These are phyloP conservation scores for Geranomyces variabilis DNA, from an alignment of 192 early-diverging fungal species.

Conservation along the genomic window DNA sequence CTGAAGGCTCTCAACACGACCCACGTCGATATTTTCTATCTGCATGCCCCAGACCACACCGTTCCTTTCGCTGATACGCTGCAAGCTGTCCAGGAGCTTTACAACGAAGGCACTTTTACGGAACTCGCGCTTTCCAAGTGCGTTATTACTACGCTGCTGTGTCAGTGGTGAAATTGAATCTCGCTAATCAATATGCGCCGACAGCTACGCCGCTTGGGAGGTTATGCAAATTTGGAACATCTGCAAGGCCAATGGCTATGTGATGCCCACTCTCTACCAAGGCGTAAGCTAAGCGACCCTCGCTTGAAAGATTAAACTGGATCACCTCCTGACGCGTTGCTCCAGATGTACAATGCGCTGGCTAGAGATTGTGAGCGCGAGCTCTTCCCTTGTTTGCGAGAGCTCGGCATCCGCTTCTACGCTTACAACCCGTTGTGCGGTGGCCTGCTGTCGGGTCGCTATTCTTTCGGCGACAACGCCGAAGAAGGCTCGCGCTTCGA, in stretches of 20 bases:
- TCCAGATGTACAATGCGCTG: constrained; percentile 43
- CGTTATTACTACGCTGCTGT: too few relatives aligned
- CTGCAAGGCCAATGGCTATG: constrained; percentile 49
- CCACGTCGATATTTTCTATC: constrained; percentile 65
- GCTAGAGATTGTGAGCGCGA: constrained; percentile 42
- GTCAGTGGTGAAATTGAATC: too few relatives aligned
- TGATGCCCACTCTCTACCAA: constrained; percentile 55
- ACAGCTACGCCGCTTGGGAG: constrained; percentile 51
- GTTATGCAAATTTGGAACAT: constrained; percentile 55
- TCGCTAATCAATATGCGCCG: not conserved
- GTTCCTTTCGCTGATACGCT: constrained; percentile 58
- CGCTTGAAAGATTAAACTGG: not conserved
- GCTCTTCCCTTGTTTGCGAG: constrained; percentile 62
- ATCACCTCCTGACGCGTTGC: not conserved
- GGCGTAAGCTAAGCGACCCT: not conserved
- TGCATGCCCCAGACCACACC: constrained; percentile 62
- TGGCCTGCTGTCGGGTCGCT: constrained; percentile 45
- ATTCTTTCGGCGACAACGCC: constrained; percentile 37
- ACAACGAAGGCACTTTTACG: constrained; percentile 54
- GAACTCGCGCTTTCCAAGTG: constrained; percentile 22
- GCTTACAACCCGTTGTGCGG: constrained; percentile 69
- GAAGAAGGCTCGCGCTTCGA: constrained; percentile 42
- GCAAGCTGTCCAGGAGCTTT: constrained; percentile 59
- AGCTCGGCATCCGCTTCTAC: constrained; percentile 65
- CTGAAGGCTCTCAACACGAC: constrained; percentile 49